Evolutionary conservation across 176 grass and related monocot genomes (phyloP).

Genomic region (Aegilops speltoides): DNA sequence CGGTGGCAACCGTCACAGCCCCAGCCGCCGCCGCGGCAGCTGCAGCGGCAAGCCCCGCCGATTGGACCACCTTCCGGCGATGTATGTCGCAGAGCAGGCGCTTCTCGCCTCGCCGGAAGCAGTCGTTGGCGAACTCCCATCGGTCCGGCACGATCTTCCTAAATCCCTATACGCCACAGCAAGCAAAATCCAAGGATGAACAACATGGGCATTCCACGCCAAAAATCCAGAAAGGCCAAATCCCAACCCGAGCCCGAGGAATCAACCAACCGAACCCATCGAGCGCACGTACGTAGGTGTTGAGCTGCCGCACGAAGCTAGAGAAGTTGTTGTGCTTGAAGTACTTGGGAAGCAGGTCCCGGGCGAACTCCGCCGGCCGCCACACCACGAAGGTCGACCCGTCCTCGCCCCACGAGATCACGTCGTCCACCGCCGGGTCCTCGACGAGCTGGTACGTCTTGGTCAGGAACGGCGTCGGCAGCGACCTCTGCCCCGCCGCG

Average conservation of each 20-base stretch:
- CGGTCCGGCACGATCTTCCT: constrained; percentile 81
- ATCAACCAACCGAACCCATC: background rate
- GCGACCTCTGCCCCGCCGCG: constrained; percentile 57
- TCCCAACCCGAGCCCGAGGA: background rate
- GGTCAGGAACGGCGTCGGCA: constrained; percentile 91
- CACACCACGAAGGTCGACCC: constrained; percentile 92
- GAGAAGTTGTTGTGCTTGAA: constrained; percentile 99
- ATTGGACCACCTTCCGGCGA: constrained; percentile 52
- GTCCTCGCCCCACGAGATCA: constrained; percentile 92
- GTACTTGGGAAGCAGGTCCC: constrained; percentile 85
- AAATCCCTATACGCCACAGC: constrained; percentile 71
- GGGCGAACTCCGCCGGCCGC: constrained; percentile 84
- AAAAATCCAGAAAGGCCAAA: background rate
- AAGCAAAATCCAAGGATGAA: constrained; percentile 40
- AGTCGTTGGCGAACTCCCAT: constrained; percentile 91
- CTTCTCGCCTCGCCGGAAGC: constrained; percentile 74
- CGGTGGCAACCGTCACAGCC: constrained; percentile 38
- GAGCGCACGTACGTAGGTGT: constrained; percentile 63
- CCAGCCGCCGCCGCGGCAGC: constrained; percentile 1
- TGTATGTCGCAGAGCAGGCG: constrained; percentile 73
- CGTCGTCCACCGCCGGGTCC: constrained; percentile 73
- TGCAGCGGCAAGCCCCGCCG: background rate
- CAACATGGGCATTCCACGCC: constrained; percentile 8
- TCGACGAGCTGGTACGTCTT: constrained; percentile 96
- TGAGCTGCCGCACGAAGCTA: constrained; percentile 95